Base-by-base conservation (phyloP, 2,329 filamentous ascomycete genomes). In the Alternaria hordeiaustralica region DNA sequence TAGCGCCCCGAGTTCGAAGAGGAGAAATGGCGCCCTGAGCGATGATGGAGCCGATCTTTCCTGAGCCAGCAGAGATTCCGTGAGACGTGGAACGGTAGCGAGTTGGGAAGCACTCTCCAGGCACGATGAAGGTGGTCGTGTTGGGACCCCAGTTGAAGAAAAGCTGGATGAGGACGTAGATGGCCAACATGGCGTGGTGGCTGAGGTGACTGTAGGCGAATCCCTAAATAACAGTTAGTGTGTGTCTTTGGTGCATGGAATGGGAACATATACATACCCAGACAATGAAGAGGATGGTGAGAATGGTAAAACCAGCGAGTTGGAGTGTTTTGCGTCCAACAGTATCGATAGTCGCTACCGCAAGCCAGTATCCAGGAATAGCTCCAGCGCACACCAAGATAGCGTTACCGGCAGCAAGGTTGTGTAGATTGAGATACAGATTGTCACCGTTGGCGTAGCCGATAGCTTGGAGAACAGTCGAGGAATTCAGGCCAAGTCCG, bases 311-410 rank as follows among this genome's bases (percentile, higher is more conserved):
- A 25, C 77, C 77, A 21, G 73, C 67, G 9, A 78, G 69, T 47
- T 79, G 77, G 12, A 79, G 75, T 13, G 75, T 75, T 60, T 76
- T 75, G 56, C 77, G 90, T 61, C 92, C 92, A 21, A 94, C 75
- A 1, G 86, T 91, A 78, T 94, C 92, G 60, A 93, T 88, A 6
- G 87, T 78, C 8, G 72, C 74, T 8, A 78, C 74, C 1, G 76
- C 75, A 18, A 79, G 86, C 92, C 91, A 94, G 84, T 94, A 94
- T 20, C 92, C 92, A 0, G 92, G 92, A 26, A 94, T 92, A 56
- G 92, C 90, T 65, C 92, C 92, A 12, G 92, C 92, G 60, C 91
- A 88, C 70, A 94, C 88, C 58, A 94, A 86, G 72, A 94, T 93
- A 72, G 93, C 82, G 82, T 94, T 94, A 36, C 92, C 92, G 44